Evolutionary conservation across 2,329 filamentous ascomycete species (phyloP), one percentile per base, ranked within the genome.

Genomic region (Fusarium sororula): DNA sequence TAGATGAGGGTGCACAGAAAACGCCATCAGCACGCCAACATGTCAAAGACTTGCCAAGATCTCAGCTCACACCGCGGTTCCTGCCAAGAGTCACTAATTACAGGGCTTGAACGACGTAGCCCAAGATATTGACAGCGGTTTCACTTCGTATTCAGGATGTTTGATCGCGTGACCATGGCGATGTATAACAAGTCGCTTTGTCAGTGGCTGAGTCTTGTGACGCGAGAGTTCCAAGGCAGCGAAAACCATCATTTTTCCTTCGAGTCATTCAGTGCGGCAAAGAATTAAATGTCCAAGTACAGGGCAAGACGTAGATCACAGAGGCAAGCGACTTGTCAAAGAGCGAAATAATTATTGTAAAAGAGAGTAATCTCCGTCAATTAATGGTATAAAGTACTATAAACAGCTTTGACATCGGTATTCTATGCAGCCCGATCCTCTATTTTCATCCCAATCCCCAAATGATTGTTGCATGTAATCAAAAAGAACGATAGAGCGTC

Each of bases 351-450:
- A n/a, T 3, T 20, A 7, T 14, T 14, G 22, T 12, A 13, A 56
- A 54, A 63, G 65, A 69, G 44, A 53, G 66, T 58, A 45, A 62
- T 65, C 38, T 72, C 47, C 24, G 20, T 74, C 58, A 62, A 74
- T 74, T 74, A 74, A 74, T 68, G 39, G 45, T 72, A 55, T 69
- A 56, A 58, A 44, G 44, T 64, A 72, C 54, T 59, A 44, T 51
- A 50, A 63, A 66, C 38, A 47, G 51, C 35, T 57, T 45, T 26
- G 32, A n/a, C 24, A 47, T 42, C 38, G 67, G 51, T 65, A 62
- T 72, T 68, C 71, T 74, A 74, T 68, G 56, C 55, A 61, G 37
- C 45, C 47, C 38, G 45, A 62, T 67, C 57, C 14, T 73, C 67
- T 74, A 74, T 65, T 59, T 65, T 61, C 58, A 51, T 38, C 44